Base-by-base conservation (phyloP, 768 basidiomycete genomes). In the Fomitopsis serialis region DNA sequence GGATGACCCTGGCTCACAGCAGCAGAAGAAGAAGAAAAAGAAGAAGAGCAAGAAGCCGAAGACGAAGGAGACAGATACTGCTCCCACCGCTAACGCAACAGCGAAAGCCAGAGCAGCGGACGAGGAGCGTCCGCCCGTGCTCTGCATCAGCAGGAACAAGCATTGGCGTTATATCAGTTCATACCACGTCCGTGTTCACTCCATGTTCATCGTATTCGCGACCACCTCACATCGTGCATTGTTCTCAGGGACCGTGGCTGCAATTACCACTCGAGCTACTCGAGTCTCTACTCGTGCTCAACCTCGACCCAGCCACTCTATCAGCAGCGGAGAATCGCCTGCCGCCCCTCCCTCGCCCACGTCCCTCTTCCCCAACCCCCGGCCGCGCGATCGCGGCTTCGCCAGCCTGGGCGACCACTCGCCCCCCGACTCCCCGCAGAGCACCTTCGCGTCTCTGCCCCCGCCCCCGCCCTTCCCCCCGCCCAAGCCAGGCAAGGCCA, bases 141-240 rank as follows among this genome's bases (percentile, higher is more conserved):
- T 94, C 2, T 89, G 87, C 66, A 94, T 95, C 61, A 90, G 87
- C 71, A 80, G 92, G 59, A 93, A 94, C 73, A 95, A 95, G 68
- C 92, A 95, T 63, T 93, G 92, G 92, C 82, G 85, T 25, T 93
- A 92, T 63, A 93, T 94, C 70, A 91, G 88, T 70, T 91, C 91
- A 22, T 92, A 89, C 67, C 89, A 92, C 67, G 90, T 91, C 72
- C 55, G 85, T 82, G 45, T 55, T 40, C 29, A 32, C 6, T 32
- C 29, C 29, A 32, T 32, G 11, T 32, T 11, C 5, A 32, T 42
- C 59, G 12, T 3, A 3, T 43, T 37, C 11, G 8, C 1, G 10
- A 12, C 22, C 23, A 13, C 22, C 29, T 32, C 29, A 24, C n/a
- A 22, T 43, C 17, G 35, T n/a, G 17, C 15, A 34, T 15, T 32